Evolutionary conservation across 192 early-diverging fungal species (phyloP).

Genomic region (Helicostylum pulchrum): DNA sequence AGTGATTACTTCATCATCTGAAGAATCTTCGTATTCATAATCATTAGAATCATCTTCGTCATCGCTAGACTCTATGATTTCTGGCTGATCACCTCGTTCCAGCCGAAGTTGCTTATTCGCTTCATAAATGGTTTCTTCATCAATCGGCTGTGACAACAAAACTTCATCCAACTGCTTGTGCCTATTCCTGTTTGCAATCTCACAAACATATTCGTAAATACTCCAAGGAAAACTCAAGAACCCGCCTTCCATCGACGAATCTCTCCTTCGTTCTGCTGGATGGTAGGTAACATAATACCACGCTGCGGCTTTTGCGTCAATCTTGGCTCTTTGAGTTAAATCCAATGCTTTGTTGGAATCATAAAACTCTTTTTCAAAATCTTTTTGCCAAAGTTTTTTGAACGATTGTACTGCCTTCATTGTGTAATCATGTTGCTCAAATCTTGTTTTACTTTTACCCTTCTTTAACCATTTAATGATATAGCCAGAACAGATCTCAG

Average conservation of each 20-base stretch:
- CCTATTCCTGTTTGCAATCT: conserved; percentile 32
- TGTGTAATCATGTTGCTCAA: conserved; percentile 51
- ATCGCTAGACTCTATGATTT: not conserved
- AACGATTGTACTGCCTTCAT: conserved; percentile 35
- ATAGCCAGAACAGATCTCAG: conserved; percentile 43
- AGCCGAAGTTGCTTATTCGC: not conserved
- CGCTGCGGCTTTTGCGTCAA: conserved; percentile 54
- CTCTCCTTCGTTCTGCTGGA: conserved; percentile 29
- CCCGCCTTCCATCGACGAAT: conserved; percentile 30
- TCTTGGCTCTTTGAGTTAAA: conserved; percentile 1
- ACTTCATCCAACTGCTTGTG: not conserved
- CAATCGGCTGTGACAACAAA: not conserved
- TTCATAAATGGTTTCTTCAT: conserved; percentile 1
- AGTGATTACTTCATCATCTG: not conserved
- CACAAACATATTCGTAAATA: conserved; percentile 40
- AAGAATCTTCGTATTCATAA: not conserved
- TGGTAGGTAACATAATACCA: conserved; percentile 77
- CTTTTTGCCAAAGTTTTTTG: conserved; percentile 36
- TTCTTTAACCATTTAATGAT: conserved; percentile 33
- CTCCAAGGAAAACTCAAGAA: conserved; percentile 52
- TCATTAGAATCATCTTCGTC: conserved; percentile 3
- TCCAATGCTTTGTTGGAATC: conserved; percentile 23
- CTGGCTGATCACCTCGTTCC: not conserved
- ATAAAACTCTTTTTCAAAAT: conserved; percentile 48
- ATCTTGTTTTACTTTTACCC: conserved; percentile 44